Evolutionary conservation across 208 protist genomes (phyloP), one percentile per base, ranked within the genome.

Genomic region (Crithidia fasciculata): DNA sequence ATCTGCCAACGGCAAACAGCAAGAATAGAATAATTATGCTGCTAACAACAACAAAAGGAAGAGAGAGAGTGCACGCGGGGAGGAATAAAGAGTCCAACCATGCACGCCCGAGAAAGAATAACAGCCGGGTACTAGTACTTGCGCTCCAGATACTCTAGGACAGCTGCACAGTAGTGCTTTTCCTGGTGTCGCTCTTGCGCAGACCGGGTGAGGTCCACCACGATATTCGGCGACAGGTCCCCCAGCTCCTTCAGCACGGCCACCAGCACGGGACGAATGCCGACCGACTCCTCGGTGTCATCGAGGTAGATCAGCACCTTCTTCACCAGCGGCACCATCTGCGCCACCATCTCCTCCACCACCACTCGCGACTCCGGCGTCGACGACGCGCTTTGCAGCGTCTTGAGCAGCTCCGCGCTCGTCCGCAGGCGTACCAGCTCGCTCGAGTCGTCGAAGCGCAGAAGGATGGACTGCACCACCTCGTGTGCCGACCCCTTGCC

Each of bases 231-330:
- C 13, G 88, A 89, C n/a, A 89, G 41, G 66, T 73, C 67, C 8
- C 88, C 82, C 54, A 92, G 71, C 39, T 50, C 58, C 68, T 92
- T 90, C 55, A 95, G 59, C 10, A 76, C 74, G 49, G 80, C 55
- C 4, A 67, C 69, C 10, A 96, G 37, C 52, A 83, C 78, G 12
- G 74, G 64, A 2, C 82, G 82, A 50, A 93, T 78, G 15, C 85
- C 89, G 4, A 88, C 80, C 19, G 57, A 79, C 44, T 94, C 92
- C 39, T 93, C 87, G 28, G 82, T 73, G 81, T 96, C 92, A 76
- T 96, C 92, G 12, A 96, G 76, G 66, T 96, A 92, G 58, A 96
- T 82, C 12, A 96, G 82, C 55, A 92, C 56, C 80, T 94, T 92
- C 70, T 91, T 91, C 54, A 79, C 78, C 16, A 93, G 62, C 8